These are phyloP conservation scores for Trichopus zeylanicus DNA, from an alignment of 116 monocot genomes.

Conservation along the genomic window DNA sequence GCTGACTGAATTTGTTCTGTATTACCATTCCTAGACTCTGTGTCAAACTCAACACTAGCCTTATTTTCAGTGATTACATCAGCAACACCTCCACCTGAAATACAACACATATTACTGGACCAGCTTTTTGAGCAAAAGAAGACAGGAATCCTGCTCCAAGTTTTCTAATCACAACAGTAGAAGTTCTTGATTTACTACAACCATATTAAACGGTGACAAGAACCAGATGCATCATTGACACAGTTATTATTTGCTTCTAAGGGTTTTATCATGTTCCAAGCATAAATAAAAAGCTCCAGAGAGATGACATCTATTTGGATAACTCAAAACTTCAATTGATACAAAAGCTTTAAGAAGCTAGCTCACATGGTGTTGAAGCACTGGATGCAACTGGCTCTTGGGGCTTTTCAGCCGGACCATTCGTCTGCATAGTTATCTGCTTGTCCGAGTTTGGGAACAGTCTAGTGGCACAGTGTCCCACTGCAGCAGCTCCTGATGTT, in stretches of 20 bases:
- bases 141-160: no score
- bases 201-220: no score
- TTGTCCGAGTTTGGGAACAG: neutral
- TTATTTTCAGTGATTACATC: neutral
- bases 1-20: neutral
- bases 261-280: neutral
- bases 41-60: neutral
- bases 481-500: neutral
- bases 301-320: no score
- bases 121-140: neutral
- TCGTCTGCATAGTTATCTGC: neutral
- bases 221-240: no score
- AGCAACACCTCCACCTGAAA: neutral
- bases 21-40: neutral
- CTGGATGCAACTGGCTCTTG: neutral
- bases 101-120: neutral
- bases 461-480: conserved; percentile 2
- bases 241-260: no score
- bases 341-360: no score
- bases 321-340: no score
- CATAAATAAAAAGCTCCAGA: no score
- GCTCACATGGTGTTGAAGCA: conserved; percentile 5
- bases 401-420: neutral
- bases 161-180: no score
- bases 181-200: neutral